Conservation (phyloP, 1,284 basidiomycete genomes). For the Albatrellus sp. region DNA sequence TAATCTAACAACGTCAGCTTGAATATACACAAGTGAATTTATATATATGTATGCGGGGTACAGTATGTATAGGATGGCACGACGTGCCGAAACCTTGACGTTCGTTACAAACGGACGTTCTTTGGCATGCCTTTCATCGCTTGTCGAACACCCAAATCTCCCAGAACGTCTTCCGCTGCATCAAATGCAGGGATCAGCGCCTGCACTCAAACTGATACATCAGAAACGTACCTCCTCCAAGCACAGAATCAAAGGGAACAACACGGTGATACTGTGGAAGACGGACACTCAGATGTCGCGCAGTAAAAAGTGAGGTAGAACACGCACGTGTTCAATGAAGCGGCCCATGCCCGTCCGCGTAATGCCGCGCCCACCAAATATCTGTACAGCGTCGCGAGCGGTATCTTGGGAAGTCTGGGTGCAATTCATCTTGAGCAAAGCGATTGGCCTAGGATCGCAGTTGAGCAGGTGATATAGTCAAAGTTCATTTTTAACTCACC, state of each 20-base stretch:
- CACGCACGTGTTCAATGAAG: constrained; percentile 39
- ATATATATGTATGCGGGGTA: no score
- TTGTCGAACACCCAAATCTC: constrained; percentile 53
- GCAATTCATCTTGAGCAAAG: constrained; percentile 60
- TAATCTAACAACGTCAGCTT: no score
- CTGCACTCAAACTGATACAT: not conserved
- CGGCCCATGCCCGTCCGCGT: constrained; percentile 44
- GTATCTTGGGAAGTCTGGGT: constrained; percentile 59
- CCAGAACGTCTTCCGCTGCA: constrained; percentile 38
- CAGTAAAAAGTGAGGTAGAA: not conserved
- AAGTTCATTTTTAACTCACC: constrained; percentile 40
- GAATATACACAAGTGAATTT: no score
- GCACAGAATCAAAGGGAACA: no score
- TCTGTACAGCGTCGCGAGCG: constrained; percentile 50
- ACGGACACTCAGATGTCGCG: no score
- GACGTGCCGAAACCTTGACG: no score
- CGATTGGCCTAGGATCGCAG: constrained; percentile 30
- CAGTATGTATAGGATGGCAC: no score
- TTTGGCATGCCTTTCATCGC: constrained; percentile 50
- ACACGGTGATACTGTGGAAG: no score
- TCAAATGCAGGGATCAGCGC: constrained; percentile 20
- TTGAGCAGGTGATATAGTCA: not conserved
- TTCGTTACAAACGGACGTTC: constrained; percentile 28
- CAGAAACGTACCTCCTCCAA: no score
- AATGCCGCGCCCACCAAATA: constrained; percentile 39